Evolutionary conservation across 2,329 filamentous ascomycete genomes (phyloP).

Genomic region (Sclerotinia sclerotiorum): DNA sequence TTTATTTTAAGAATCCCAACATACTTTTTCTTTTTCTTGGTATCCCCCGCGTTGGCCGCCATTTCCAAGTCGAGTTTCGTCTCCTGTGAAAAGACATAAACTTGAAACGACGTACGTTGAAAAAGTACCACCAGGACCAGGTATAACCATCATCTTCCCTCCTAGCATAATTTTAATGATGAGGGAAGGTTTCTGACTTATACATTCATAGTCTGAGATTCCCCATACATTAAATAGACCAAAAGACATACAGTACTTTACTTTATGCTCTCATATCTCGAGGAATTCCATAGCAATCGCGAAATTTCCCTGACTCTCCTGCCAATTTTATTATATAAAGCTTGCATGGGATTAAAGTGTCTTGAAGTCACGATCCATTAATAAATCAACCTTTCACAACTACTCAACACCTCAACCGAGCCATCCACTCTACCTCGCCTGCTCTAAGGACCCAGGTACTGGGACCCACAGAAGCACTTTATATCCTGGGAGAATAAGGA

Average conservation of each 20-base stretch:
- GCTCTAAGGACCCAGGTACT: not conserved
- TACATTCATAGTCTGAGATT: conserved; percentile 2
- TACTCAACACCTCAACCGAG: conserved; percentile 11
- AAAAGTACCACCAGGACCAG: conserved; percentile 3
- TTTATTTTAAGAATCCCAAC: conserved; percentile 10
- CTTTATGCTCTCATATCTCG: not conserved
- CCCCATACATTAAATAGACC: not conserved
- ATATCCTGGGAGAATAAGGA: conserved; percentile 21
- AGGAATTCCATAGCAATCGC: not conserved
- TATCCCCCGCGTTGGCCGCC: conserved; percentile 15
- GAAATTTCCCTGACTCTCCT: conserved; percentile 24
- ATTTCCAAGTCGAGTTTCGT: conserved; percentile 20
- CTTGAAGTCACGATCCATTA: conserved; percentile 12
- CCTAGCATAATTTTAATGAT: conserved; percentile 23
- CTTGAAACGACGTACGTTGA: conserved; percentile 23
- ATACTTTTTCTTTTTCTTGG: conserved; percentile 4
- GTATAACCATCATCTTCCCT: conserved; percentile 12
- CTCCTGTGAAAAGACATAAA: conserved; percentile 19
- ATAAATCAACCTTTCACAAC: conserved; percentile 13
- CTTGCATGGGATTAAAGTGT: conserved; percentile 18
- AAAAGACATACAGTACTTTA: too few relatives aligned
- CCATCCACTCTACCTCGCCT: conserved; percentile 3
- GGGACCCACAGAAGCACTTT: conserved; percentile 20
- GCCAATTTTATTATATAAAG: conserved; percentile 24
- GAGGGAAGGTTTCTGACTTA: conserved; percentile 9